These are phyloP conservation scores for Tilletia indica DNA, from an alignment of 1,284 basidiomycete species.

Conservation along the genomic window DNA sequence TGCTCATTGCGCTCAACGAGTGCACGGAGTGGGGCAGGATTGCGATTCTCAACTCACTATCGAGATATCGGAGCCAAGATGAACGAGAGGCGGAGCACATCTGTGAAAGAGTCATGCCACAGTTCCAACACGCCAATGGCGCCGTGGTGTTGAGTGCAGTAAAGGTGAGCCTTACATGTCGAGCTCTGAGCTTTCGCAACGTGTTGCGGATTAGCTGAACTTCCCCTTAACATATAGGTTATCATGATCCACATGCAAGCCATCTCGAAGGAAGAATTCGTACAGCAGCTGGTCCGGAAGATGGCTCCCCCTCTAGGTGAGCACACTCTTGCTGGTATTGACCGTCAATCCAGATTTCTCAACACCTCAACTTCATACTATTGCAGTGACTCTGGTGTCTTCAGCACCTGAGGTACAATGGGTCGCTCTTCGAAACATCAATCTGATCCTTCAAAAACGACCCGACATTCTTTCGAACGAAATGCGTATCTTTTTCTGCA, in stretches of 20 bases:
- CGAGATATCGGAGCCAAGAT: conserved; percentile 77
- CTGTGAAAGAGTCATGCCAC: conserved; percentile 94
- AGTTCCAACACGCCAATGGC: conserved; percentile 96
- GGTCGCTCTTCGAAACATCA: conserved; percentile 94
- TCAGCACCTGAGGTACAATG: conserved; percentile 76
- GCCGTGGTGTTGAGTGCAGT: conserved; percentile 91
- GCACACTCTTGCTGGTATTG: conserved; percentile 65
- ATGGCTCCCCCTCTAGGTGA: conserved; percentile 84
- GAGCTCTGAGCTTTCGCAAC: no score
- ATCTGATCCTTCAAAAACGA: conserved; percentile 88
- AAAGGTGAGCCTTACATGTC: conserved; percentile 64
- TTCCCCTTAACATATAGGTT: conserved; percentile 62
- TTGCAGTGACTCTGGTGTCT: conserved; percentile 62
- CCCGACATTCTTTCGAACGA: conserved; percentile 86
- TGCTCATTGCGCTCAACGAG: conserved; percentile 92
- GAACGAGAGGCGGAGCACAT: conserved; percentile 92
- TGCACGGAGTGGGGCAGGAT: conserved; percentile 99
- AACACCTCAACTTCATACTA: conserved; percentile 24
- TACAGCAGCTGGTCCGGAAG: conserved; percentile 83
- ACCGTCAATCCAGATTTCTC: conserved; percentile 38
- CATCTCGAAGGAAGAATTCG: conserved; percentile 76
- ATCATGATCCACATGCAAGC: conserved; percentile 70
- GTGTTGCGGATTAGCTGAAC: no score
- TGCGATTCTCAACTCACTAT: conserved; percentile 80
- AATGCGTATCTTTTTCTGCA: conserved; percentile 99